Evolutionary conservation across 768 basidiomycete genomes (phyloP), one percentile per base, ranked within the genome.

Genomic region (Gloeophyllum trabeum): DNA sequence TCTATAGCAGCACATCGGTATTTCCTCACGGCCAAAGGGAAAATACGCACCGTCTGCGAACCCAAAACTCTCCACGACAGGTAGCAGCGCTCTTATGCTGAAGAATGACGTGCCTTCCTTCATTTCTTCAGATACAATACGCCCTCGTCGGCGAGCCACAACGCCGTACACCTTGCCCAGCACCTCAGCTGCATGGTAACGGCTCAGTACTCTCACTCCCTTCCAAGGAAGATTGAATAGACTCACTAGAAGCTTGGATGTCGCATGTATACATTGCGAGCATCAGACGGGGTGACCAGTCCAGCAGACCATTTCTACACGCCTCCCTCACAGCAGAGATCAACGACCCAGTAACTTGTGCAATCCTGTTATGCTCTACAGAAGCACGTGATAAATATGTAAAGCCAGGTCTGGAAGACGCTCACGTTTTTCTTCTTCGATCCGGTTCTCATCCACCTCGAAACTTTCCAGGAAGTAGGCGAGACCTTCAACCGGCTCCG

Each of bases 191-290:
- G 53, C 22, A 21, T 20, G 40, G 39, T 36, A 30, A 21, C 18
- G 41, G 36, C 10, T 4, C 45, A 43, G 37, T 37, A 28, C 52
- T 18, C 56, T 42, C 35, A 36, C 40, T 32, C 35, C n/a, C 10
- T 40, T 40, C 38, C 28, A 47, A 21, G 43, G 24, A 47, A 28
- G 50, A 25, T 37, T 19, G 28, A 35, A 24, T n/a, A n/a, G 12
- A 70, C 88, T 55, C 57, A 97, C 93, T 89, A 13, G 94, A 92
- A 1, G 93, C 89, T 63, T 97, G 96, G 42, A 99, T 98, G 54
- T 98, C 93, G 60, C 94, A 99, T 10, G 85, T 82, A 59, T 99
- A 99, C 91, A 98, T 98, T 0, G 96, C 96, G 50, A 99, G 66
- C 79, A 93, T 88, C 50, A 99, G 71, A 44, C 96, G 71, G 12